Evolutionary conservation across 306 rosid species (phyloP), one percentile per base, ranked within the genome.

Genomic region (Glycine soja): DNA sequence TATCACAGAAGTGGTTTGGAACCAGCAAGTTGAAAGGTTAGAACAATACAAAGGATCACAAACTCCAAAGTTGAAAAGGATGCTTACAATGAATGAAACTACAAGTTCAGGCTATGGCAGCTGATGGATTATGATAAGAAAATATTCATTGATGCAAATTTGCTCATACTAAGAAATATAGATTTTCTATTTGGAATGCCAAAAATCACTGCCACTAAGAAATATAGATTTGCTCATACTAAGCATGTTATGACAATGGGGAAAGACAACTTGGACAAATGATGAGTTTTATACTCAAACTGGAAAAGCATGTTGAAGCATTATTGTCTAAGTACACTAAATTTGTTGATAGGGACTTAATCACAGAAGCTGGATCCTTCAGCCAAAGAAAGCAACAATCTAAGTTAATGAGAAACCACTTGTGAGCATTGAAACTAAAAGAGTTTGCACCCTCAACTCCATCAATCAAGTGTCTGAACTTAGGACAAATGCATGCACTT

Each of bases 31-130:
- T 93, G 99, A 98, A 93, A 91, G 80, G 85, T 95, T 12, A 93
- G 92, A 77, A 87, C 88, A 16, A 95, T 95, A 16, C 85, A 90
- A 73, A 90, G 98, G 68, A 95, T 95, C 71, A 87, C 98, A 78
- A 95, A 95, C 78, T 98, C 99, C 2, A 93, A 92, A 85, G 99
- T 97, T 36, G 99, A 91, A 70, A 93, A 92, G 77, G 97, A 93
- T 85, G 98, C 99, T 13, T 95, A 95, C 86, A 95, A 93, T 36
- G 99, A 93, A 58, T 95, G 98, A 97, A 95, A 95, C 86, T 93
- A 93, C 89, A 95, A 95, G 82, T 95, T 95, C 81, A 81, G 99
- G 77, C 76, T 95, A 54, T 95, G 97, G 99, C 96, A 95, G 84
- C 84, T 95, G 10, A 90, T 96, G 56, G 97, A 95, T 57, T 95